Conservation (phyloP, 2,329 filamentous ascomycete species). For the Phialemonium atrogriseum region DNA sequence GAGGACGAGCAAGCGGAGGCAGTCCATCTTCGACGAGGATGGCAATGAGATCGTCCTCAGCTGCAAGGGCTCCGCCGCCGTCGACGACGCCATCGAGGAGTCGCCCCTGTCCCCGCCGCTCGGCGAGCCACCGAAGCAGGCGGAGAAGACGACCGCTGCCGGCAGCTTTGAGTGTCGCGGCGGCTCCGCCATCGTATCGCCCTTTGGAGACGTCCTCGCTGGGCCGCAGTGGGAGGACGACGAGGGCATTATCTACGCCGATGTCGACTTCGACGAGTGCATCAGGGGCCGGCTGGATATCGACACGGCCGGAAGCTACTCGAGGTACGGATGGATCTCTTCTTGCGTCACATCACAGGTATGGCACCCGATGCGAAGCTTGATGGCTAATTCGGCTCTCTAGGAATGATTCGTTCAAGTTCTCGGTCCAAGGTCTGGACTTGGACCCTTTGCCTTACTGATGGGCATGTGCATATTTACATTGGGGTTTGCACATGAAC, state of each 20-base stretch:
- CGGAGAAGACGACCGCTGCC: conserved; percentile 16
- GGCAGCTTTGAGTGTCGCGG: conserved; percentile 57
- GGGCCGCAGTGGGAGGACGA: conserved; percentile 80
- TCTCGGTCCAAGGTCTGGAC: conserved; percentile 51
- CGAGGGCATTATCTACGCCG: conserved; percentile 56
- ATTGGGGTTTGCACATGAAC: too few relatives aligned
- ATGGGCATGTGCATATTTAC: too few relatives aligned
- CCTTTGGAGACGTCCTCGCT: conserved; percentile 68
- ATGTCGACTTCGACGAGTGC: conserved; percentile 85
- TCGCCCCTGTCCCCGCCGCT: conserved; percentile 4
- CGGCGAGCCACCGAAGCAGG: conserved; percentile 5
- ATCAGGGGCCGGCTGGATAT: conserved; percentile 72
- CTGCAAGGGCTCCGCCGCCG: conserved; percentile 1
- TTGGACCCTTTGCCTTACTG: conserved; percentile 48
- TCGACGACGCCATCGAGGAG: neutral
- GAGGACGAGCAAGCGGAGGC: conserved; percentile 20
- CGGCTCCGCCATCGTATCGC: conserved; percentile 74
- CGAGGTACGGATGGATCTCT: conserved; percentile 54
- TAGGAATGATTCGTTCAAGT: conserved; percentile 53
- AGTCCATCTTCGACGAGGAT: conserved; percentile 42
- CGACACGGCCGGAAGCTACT: conserved; percentile 80
- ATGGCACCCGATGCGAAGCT: neutral
- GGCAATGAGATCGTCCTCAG: conserved; percentile 35
- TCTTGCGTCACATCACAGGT: too few relatives aligned
- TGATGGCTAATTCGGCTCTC: conserved; percentile 3